Base-by-base conservation (phyloP, 2,329 filamentous ascomycete species). In the Metarhizium humberi region DNA sequence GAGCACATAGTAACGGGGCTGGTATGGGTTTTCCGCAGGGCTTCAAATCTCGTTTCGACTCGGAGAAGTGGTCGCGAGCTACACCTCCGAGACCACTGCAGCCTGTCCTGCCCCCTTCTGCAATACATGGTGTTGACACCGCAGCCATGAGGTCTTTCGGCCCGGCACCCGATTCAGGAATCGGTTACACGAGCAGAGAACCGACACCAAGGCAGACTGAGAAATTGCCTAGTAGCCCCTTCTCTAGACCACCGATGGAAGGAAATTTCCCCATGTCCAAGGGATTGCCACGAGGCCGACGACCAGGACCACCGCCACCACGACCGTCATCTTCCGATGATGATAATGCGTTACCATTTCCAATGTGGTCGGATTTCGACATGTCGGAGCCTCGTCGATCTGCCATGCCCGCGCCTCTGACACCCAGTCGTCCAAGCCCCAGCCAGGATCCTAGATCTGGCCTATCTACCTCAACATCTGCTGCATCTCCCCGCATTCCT, bases 201-300 rank as follows among this genome's bases (percentile, higher is more conserved):
- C 50, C 53, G 4, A 48, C 61, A 25, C 50, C 55, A 8, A 56
- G 46, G 10, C 56, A 53, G 10, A 30, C 55, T 13, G 58, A 62
- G 11, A 51, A 36, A 16, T 52, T 57, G 3, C 57, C 61, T 6
- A 54, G 45, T 6, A 71, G 68, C 36, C 67, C 69, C 0, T 66
- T 67, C 30, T 57, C 59, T 4, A 62, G 60, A 10, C 59, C 57
- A 3, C 62, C 63, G 0, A 65, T 69, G 45, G 67, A 67, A 48
- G 70, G 69, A 0, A 63, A 67, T 8, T 72, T 71, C 20, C 68
- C 69, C 2, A 50, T 66, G 5, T 64, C 62, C 34, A 71, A 67
- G 8, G 69, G 69, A 1, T 62, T 73, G 13, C 71, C 70, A 1
- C 63, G 71, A 30, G 70, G 70, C 2, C 67, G 70, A n/a, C 62